phyloP scores from a whole-genome alignment of 768 basidiomycete species.

The Lentinula aciculospora region DNA sequence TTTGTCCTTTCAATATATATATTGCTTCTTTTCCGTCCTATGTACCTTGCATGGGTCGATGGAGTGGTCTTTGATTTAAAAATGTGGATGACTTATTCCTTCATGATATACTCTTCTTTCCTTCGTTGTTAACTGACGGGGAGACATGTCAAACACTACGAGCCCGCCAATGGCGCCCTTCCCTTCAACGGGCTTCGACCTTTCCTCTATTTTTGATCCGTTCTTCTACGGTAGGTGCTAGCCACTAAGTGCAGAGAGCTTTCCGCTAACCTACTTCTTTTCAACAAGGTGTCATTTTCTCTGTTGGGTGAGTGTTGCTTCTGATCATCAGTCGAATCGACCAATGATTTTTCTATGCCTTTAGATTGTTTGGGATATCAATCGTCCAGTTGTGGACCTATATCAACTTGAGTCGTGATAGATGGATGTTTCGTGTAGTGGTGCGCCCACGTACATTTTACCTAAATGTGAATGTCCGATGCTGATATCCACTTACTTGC shows the following conservation, averaged over 20 bases:
- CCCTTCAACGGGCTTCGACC: neutral
- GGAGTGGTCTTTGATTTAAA: neutral
- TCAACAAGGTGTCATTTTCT: neutral
- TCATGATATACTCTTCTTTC: neutral
- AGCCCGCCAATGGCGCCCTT: neutral
- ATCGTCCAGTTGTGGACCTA: constrained; percentile 7
- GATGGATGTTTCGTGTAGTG: constrained; percentile 4
- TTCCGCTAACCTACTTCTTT: neutral
- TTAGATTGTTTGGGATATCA: constrained; percentile 1
- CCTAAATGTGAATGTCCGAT: neutral
- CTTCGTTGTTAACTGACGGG: neutral
- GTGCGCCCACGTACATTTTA: neutral
- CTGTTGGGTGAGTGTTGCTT: neutral
- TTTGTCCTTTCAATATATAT: neutral
- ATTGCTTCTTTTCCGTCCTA: neutral
- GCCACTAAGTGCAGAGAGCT: neutral
- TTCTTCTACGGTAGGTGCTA: constrained; percentile 3
- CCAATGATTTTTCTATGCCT: neutral
- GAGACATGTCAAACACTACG: neutral
- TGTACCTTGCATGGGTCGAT: neutral
- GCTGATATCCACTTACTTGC: neutral
- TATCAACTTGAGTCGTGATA: neutral
- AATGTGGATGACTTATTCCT: neutral
- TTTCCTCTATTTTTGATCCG: neutral
- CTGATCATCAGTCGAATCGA: neutral